Evolutionary conservation across 2,329 filamentous ascomycete species (phyloP), one percentile per base, ranked within the genome.

Genomic region (Colletotrichum sublineola): DNA sequence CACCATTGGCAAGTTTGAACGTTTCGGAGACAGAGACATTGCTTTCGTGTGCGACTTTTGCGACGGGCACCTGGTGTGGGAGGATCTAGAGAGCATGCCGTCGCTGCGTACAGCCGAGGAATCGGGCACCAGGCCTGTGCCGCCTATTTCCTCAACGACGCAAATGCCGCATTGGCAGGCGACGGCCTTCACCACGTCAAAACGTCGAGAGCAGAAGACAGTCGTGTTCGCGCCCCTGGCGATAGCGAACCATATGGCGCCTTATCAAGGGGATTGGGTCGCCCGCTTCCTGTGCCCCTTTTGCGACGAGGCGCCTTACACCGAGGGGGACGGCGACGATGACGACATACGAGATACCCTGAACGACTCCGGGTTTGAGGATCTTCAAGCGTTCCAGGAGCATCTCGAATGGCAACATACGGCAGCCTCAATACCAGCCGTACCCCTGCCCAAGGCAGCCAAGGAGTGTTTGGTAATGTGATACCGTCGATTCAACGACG

Each of bases 31-130:
- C 42, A 77, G 79, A 50, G 88, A 90, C 72, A 83, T 89, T 60
- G 88, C 86, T 9, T 90, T 90, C 75, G 82, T 89, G 9, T 91
- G 89, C 80, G 88, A 91, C 79, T 90, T 86, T 77, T 90, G 89
- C 80, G 88, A 90, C 77, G 89, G 89, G 2, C 87, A 88, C 76
- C 80, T 90, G 33, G 80, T 90, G 31, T 90, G 89, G 89, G 84
- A 87, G 69, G 87, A 91, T 76, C 75, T 90, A 42, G 82, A 85
- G 74, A 81, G 80, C 61, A 86, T 90, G 80, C 88, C 88, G 7
- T 85, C 85, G 1, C 79, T 81, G 67, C 80, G 87, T 46, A 64
- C 44, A 29, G 42, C 67, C 57, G 31, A 63, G 36, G 52, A 72
- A 29, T 58, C 67, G 12, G 64, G 63, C 60, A 46, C n/a, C 55